phyloP scores from a whole-genome alignment of 768 basidiomycete genomes.

The Trametes villosa region DNA sequence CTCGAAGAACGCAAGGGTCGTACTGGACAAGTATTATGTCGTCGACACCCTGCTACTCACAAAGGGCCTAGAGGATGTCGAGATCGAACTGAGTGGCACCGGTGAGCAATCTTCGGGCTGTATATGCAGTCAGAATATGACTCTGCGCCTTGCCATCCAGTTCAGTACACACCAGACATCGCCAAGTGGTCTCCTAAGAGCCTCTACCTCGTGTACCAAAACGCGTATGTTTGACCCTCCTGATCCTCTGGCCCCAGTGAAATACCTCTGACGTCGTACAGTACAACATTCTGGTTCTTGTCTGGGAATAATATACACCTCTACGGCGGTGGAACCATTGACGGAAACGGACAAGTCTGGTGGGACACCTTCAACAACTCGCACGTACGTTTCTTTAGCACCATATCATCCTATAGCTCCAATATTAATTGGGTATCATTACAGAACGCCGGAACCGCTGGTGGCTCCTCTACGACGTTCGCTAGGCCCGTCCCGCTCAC shows the following conservation, averaged over 20 bases:
- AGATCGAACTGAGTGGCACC: slow-evolving; percentile 44
- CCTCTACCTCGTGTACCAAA: slow-evolving; percentile 47
- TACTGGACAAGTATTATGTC: slow-evolving; percentile 40
- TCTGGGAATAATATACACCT: slow-evolving; percentile 41
- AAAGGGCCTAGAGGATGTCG: slow-evolving; percentile 41
- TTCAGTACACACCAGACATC: slow-evolving; percentile 45
- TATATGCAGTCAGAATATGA: neutral
- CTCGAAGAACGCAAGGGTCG: slow-evolving; percentile 33
- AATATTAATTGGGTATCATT: too few relatives aligned
- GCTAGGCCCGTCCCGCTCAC: slow-evolving; percentile 50
- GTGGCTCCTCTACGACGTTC: slow-evolving; percentile 47
- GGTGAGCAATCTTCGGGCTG: slow-evolving; percentile 29
- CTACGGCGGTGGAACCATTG: slow-evolving; percentile 51
- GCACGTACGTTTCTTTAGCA: slow-evolving; percentile 13
- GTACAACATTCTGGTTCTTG: slow-evolving; percentile 47
- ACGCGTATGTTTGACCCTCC: slow-evolving; percentile 37
- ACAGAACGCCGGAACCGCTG: slow-evolving; percentile 44
- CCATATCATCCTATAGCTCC: neutral
- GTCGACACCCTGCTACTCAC: slow-evolving; percentile 47
- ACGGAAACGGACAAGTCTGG: slow-evolving; percentile 53
- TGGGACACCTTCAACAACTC: slow-evolving; percentile 37
- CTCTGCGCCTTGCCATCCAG: slow-evolving; percentile 14
- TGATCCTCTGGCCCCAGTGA: too few relatives aligned
- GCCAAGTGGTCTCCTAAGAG: slow-evolving; percentile 45
- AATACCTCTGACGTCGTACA: slow-evolving; percentile 9